A percentile compares a stretch with the other conserved stretches of the same genome.
Conservation (phyloP, 805 yeast species). For the Sugiyamaella chiloensis region DNA sequence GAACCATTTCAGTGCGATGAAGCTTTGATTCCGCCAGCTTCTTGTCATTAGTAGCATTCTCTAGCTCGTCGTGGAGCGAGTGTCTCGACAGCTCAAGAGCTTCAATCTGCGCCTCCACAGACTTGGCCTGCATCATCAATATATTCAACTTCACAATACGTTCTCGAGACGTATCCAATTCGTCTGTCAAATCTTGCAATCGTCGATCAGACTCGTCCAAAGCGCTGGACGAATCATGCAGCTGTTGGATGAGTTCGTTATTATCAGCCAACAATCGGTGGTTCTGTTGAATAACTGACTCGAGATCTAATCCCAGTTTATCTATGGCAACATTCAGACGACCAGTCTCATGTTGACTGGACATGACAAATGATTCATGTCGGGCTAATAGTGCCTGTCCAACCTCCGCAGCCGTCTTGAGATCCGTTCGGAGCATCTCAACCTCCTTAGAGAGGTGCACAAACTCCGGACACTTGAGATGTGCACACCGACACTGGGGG, state of each 20-base stretch:
- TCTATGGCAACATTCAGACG: conserved; percentile 17
- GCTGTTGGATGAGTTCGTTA: conserved; percentile 16
- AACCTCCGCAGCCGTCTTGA: conserved; percentile 22
- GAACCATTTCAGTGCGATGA: conserved; percentile 18
- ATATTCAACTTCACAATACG: conserved; percentile 17
- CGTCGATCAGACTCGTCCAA: conserved; percentile 16
- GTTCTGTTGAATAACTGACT: conserved; percentile 13
- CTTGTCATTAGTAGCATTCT: conserved; percentile 13
- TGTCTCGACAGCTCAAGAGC: conserved; percentile 19
- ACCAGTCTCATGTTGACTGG: conserved; percentile 8
- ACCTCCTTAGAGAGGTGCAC: conserved; percentile 12
- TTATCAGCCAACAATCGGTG: conserved; percentile 14
- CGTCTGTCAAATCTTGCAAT: conserved; percentile 12
- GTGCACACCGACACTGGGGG: background rate
- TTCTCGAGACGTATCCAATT: conserved; percentile 14
- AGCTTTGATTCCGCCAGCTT: conserved; percentile 17
- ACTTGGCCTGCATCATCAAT: conserved; percentile 15
- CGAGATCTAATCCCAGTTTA: conserved; percentile 9
- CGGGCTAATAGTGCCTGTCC: conserved; percentile 22
- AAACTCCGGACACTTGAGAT: conserved; percentile 4
- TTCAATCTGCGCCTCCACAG: conserved; percentile 19
- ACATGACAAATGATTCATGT: conserved; percentile 14
- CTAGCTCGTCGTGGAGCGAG: conserved; percentile 18
- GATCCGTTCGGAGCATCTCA: conserved; percentile 16
- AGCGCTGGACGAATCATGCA: conserved; percentile 13